A percentile compares a stretch with the other conserved stretches of the same genome.
phyloP scores from a whole-genome alignment of 1,139 yeast species.

The Suhomyces chickasaworum region DNA sequence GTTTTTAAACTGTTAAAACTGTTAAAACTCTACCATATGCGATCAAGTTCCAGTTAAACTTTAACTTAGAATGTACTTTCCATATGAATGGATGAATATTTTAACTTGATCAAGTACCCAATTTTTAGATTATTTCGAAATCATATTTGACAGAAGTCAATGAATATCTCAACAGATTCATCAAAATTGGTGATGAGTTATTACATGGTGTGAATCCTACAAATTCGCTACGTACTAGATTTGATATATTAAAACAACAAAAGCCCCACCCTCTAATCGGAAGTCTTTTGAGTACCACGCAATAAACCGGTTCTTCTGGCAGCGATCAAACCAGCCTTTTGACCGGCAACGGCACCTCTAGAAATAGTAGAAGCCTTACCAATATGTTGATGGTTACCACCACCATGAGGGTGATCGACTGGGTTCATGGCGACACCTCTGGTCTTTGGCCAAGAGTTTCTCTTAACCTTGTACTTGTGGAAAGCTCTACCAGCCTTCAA shows the following conservation, averaged over 20 bases:
- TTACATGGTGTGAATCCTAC: too few species aligned
- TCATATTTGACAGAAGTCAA: too few species aligned
- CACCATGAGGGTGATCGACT: constrained; percentile 99
- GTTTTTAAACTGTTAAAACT: too few species aligned
- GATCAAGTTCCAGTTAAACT: too few species aligned
- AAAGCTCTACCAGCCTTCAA: constrained; percentile 99
- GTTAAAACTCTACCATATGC: too few species aligned
- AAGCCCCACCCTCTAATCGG: constrained; percentile 55
- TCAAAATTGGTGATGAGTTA: too few species aligned
- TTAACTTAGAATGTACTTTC: too few species aligned
- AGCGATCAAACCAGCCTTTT: constrained; percentile 99
- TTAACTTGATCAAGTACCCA: too few species aligned
- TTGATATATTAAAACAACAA: constrained; percentile 11
- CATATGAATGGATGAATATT: too few species aligned
- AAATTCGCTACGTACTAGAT: constrained; percentile 5
- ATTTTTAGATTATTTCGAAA: too few species aligned
- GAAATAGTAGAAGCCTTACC: constrained; percentile 99
- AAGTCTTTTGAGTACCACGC: constrained; percentile 99
- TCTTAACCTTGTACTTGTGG: constrained; percentile 99
- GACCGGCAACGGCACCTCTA: constrained; percentile 99
- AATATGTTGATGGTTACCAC: constrained; percentile 99
- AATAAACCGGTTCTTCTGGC: constrained; percentile 99
- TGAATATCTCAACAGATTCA: too few species aligned
- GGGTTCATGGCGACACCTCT: constrained; percentile 99
- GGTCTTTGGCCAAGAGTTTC: constrained; percentile 99